A percentile compares a stretch with the other conserved stretches of the same genome.
Evolutionary conservation across 257 asterid species (phyloP).

Genomic region (Dorcoceras hygrometricum): DNA sequence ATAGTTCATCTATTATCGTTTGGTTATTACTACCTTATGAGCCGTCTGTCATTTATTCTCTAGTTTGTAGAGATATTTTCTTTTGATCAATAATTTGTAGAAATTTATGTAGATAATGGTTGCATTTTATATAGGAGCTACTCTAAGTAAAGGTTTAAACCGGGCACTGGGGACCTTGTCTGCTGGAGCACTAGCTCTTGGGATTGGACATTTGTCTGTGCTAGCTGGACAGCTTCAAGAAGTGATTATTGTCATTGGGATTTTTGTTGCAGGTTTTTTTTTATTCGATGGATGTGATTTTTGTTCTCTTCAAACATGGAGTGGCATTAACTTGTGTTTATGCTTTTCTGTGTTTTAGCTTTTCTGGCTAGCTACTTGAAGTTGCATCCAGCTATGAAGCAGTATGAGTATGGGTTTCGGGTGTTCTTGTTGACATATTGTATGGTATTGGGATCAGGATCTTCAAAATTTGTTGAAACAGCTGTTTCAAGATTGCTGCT

Average conservation of each 20-base stretch:
- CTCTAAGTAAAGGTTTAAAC: conserved; percentile 83
- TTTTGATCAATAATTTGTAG: neutral
- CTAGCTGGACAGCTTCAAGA: conserved; percentile 59
- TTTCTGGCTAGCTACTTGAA: conserved; percentile 67
- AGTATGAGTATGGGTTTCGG: conserved; percentile 86
- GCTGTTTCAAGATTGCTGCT: conserved; percentile 71
- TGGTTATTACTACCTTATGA: neutral
- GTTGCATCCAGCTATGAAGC: conserved; percentile 78
- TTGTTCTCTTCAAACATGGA: neutral
- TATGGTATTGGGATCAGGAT: conserved; percentile 74
- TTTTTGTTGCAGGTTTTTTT: conserved; percentile 67
- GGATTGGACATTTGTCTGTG: conserved; percentile 60
- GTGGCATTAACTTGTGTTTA: neutral
- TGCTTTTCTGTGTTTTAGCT: conserved; percentile 42
- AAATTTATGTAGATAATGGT: conserved; percentile 5
- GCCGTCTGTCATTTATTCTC: neutral
- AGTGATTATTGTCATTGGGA: conserved; percentile 58
- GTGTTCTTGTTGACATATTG: conserved; percentile 85
- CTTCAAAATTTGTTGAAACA: conserved; percentile 51
- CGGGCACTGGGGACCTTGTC: conserved; percentile 87
- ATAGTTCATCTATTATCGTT: neutral
- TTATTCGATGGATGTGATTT: neutral
- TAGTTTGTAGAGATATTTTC: neutral
- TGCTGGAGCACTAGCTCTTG: conserved; percentile 84
- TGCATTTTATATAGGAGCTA: conserved; percentile 55